Evolutionary conservation across 768 basidiomycete species (phyloP), one percentile per base, ranked within the genome.

Genomic region (Tylopilus felleus): DNA sequence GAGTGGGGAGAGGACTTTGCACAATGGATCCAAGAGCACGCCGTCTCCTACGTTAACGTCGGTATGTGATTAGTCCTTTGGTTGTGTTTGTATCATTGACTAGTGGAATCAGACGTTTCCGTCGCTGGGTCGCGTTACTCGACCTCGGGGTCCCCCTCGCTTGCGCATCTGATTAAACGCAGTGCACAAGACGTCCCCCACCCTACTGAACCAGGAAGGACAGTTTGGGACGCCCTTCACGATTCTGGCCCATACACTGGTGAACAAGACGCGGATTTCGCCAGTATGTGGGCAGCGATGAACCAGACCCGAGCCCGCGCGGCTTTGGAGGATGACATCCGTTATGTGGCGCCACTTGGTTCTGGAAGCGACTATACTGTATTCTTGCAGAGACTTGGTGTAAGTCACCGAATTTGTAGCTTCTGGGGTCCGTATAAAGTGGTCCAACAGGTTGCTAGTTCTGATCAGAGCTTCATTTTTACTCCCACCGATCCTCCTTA

Each of bases 1-100:
- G 94, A 98, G 71, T 96, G 88, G 81, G 92, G 85, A 9, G 95
- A 97, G 69, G 96, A 98, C 67, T 98, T 96, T 65, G 70, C 83
- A 0, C 76, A 81, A 21, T 95, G 87, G 83, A 82, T 98, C 40
- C 77, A 81, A 22, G 74, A 84, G 25, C 81, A 95, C 57, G 88
- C 86, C 41, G 93, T 90, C 16, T 80, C 90, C 14, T 98, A 98
- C 65, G 69, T 97, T 53, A 97, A 97, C 65, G 77, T 94, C 23
- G 83, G 77, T 74, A 64, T 35, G 73, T 62, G n/a, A 19, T 29
- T 22, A 21, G 8, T 49, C 39, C 25, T 28, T 49, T 3, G 8
- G 23, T 35, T 1, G 13, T 31, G 6, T 48, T 41, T 47, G 21
- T 51, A n/a, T n/a, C 51, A 31, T 44, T 52, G 35, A 57, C 56